Conservation (phyloP, 257 asterid genomes). For the Fraxinus quadrangulata region DNA sequence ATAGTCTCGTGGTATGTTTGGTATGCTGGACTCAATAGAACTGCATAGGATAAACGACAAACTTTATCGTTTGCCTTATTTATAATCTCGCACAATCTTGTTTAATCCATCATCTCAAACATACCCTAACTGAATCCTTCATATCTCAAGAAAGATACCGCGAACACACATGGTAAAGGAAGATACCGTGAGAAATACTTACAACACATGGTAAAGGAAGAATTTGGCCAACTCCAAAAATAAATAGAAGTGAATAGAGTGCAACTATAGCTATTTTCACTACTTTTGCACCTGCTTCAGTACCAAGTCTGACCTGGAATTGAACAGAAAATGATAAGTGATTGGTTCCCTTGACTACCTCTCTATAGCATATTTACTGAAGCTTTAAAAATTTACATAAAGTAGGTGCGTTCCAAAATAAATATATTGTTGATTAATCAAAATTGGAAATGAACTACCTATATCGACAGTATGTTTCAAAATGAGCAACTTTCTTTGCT, state of each 20-base stretch:
- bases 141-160: neutral
- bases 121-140: neutral
- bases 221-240: conserved; percentile 54
- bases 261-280: conserved; percentile 55
- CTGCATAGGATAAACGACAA: neutral
- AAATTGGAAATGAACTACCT: neutral
- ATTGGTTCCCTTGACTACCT: neutral
- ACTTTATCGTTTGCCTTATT: neutral
- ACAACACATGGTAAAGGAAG: conserved; percentile 73
- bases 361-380: neutral
- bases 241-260: conserved; percentile 53
- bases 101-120: neutral
- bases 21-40: neutral
- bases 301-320: conserved; percentile 79
- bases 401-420: no score
- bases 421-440: no score
- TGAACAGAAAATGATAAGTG: neutral
- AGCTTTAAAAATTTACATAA: no score
- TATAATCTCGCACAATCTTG: neutral
- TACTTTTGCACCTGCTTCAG: conserved; percentile 56
- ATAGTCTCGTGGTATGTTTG: neutral
- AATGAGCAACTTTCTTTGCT: no score
- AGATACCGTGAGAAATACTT: conserved; percentile 15
- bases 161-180: conserved; percentile 34
- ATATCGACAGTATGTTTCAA: neutral